Evolutionary conservation across 1,284 basidiomycete genomes (phyloP), one percentile per base, ranked within the genome.

Genomic region (Wolfiporia cocos): DNA sequence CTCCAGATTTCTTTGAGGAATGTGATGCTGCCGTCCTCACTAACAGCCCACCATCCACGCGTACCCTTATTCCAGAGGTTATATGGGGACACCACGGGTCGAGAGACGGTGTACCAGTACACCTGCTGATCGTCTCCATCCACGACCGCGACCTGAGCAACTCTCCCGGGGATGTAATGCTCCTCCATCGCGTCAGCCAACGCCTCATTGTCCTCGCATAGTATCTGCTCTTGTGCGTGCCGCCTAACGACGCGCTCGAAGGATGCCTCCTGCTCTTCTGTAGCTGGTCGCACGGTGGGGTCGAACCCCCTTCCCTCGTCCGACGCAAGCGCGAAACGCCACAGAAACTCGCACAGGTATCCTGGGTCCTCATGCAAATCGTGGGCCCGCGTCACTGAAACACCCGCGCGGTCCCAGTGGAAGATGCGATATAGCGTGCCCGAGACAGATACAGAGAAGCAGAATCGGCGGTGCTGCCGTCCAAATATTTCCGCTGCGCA

Each of bases 1-100:
- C 48, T 39, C 47, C 50, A 49, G 2, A 41, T 47, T 21, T 49
- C 48, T 34, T 51, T 51, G 7, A 51, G 34, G 19, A 46, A 39
- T 2, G 36, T 38, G 5, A 45, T 33, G 1, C n/a, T 22, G n/a
- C 26, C 15, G 4, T 31, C 14, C 1, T 21, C 29, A 10, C 35
- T 21, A 5, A 52, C 43, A 2, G 48, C 48, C 48, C 48, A 49
- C 19, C 48, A 52, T 9, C 33, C 39, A 3, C 48, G 45, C 5
- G 43, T 49, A 7, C 28, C 42, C 2, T 48, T 40, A 11, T 46
- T 44, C 11, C 22, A 14, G 10, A 43, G 12, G 1, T 41, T 43
- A 3, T 43, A 7, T 2, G 50, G 46, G 2, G 38, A 23, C 6
- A 24, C 18, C 2, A 48, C 30, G 1, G 47, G 43, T 7, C 41